These are phyloP conservation scores for Sarcocystis neurona DNA, from an alignment of 169 alveolate genomes.

Conservation along the genomic window DNA sequence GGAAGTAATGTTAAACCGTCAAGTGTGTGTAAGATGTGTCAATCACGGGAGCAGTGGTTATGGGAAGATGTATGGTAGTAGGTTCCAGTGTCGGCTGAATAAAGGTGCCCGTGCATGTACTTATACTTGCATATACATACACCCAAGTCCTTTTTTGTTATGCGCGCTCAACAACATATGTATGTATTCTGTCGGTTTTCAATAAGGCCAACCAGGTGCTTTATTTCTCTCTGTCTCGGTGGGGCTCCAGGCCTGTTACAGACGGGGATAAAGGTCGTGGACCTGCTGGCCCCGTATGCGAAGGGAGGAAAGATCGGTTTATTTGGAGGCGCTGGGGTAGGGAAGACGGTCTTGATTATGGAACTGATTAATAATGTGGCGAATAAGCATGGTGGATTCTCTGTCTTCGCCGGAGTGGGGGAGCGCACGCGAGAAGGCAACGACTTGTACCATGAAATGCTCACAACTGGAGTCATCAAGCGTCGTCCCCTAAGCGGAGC, in stretches of 20 bases:
- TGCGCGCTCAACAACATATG: no score
- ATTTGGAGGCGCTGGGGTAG: slow-evolving; percentile 99
- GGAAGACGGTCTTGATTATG: slow-evolving; percentile 97
- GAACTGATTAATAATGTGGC: slow-evolving; percentile 97
- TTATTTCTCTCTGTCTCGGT: no score
- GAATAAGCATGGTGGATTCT: slow-evolving; percentile 97
- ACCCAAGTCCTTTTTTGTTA: no score
- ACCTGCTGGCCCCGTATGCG: slow-evolving; percentile 96
- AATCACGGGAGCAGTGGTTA: no score
- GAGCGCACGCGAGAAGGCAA: slow-evolving; percentile 99
- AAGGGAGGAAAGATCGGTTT: slow-evolving; percentile 99
- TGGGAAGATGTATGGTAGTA: no score
- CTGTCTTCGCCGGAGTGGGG: slow-evolving; percentile 98
- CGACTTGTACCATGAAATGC: slow-evolving; percentile 97
- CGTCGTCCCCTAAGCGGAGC: background rate
- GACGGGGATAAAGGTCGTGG: slow-evolving; percentile 88
- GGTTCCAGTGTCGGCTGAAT: no score
- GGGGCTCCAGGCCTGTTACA: slow-evolving; percentile 18
- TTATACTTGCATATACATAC: no score
- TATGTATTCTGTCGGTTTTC: no score
- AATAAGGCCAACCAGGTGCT: no score
- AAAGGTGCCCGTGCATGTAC: no score
- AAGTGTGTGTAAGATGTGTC: no score
- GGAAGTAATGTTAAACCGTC: no score
- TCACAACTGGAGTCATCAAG: slow-evolving; percentile 60